Evolutionary conservation across 495 filamentous ascomycete genomes (phyloP).

Genomic region (Lineolata rhizophorae): DNA sequence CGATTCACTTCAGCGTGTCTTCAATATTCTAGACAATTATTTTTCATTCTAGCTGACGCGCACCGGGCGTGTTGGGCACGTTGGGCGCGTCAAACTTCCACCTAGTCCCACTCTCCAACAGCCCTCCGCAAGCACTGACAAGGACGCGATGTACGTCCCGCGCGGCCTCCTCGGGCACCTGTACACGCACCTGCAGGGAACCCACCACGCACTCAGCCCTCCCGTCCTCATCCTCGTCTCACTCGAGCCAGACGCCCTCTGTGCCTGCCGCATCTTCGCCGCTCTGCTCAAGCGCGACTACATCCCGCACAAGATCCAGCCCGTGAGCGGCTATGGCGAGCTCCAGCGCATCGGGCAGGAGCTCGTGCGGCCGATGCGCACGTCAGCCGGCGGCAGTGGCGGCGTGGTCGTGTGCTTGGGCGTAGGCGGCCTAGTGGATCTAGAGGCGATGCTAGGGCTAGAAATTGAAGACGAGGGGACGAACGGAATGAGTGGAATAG

Average conservation of each 20-base stretch:
- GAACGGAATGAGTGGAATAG: slow-evolving; percentile 44
- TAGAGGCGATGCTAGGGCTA: slow-evolving; percentile 51
- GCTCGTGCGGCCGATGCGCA: slow-evolving; percentile 63
- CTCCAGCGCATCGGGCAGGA: slow-evolving; percentile 55
- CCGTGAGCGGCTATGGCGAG: slow-evolving; percentile 80
- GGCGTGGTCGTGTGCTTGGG: slow-evolving; percentile 84
- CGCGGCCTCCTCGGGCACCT: slow-evolving; percentile 71
- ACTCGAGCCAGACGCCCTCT: slow-evolving; percentile 86
- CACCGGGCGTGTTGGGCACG: too few species aligned
- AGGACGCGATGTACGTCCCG: slow-evolving; percentile 91
- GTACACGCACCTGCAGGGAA: slow-evolving; percentile 65
- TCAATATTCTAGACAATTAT: too few species aligned
- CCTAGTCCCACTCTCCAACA: background rate
- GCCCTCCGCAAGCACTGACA: background rate
- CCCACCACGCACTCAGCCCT: slow-evolving; percentile 62
- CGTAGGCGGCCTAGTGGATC: slow-evolving; percentile 73
- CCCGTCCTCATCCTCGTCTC: slow-evolving; percentile 84
- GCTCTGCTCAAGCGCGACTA: slow-evolving; percentile 85
- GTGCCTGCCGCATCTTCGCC: slow-evolving; percentile 85
- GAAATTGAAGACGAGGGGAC: slow-evolving; percentile 26
- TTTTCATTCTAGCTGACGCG: too few species aligned
- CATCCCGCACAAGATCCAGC: slow-evolving; percentile 94
- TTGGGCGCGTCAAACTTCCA: too few species aligned
- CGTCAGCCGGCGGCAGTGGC: slow-evolving; percentile 53
- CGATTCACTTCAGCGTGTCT: too few species aligned